Percentiles rank a stretch among this genome's conserved stretches.
These are phyloP conservation scores for Aspergillus fijiensis DNA, from an alignment of 2,329 filamentous ascomycete species.

Conservation along the genomic window DNA sequence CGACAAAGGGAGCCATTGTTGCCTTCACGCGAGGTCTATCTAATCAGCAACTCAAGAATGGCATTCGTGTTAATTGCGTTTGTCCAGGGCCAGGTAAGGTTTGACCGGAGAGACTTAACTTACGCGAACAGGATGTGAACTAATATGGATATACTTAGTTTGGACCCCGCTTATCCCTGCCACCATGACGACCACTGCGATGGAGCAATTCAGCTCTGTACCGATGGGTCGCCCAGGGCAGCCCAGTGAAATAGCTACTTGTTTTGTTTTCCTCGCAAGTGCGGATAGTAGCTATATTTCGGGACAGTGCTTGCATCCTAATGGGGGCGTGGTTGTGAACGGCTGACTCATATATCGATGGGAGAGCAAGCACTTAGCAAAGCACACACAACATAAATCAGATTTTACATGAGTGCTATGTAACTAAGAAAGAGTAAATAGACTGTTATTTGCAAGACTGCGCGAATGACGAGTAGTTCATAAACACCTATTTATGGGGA, in stretches of 20 bases:
- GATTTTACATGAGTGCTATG: neutral
- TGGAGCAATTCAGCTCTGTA: constrained; percentile 67
- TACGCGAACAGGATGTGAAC: neutral
- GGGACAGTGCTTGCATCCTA: constrained; percentile 69
- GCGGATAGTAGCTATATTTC: constrained; percentile 71
- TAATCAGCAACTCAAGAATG: constrained; percentile 70
- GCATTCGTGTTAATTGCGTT: constrained; percentile 74
- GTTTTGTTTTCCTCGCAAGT: constrained; percentile 77
- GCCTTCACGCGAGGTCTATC: constrained; percentile 75
- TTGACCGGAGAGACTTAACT: neutral
- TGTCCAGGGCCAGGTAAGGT: constrained; percentile 65
- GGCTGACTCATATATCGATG: constrained; percentile 24
- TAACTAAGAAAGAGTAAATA: neutral
- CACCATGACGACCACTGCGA: constrained; percentile 68
- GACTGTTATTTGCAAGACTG: neutral
- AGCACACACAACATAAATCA: neutral
- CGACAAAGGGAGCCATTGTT: constrained; percentile 70
- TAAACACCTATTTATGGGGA: too few relatives aligned
- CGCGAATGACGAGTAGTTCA: too few relatives aligned
- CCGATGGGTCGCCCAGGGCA: constrained; percentile 78
- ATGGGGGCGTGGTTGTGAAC: constrained; percentile 59
- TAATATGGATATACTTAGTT: constrained; percentile 42
- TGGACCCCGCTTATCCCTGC: constrained; percentile 74
- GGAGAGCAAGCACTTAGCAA: neutral
- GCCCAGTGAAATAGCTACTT: constrained; percentile 77